Conservation (phyloP, 2,329 filamentous ascomycete species). For the Pyrenophora seminiperda region DNA sequence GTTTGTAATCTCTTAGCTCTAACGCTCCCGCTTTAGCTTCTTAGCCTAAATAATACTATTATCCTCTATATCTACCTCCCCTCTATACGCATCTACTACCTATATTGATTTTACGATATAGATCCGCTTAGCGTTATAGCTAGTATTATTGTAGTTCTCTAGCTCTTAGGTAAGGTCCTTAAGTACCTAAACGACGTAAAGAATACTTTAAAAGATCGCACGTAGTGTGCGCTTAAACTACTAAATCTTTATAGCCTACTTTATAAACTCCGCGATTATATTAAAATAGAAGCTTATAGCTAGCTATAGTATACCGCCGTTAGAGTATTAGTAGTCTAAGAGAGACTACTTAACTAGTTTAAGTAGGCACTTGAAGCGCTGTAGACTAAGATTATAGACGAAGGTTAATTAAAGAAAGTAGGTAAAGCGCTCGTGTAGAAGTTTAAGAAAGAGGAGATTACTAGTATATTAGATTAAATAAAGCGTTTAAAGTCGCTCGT, state of each 20-base stretch:
- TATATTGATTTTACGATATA: constrained; percentile 17
- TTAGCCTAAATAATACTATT: too few relatives aligned
- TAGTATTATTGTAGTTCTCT: constrained; percentile 31
- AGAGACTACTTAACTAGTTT: constrained; percentile 36
- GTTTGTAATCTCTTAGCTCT: too few relatives aligned
- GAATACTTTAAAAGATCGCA: constrained; percentile 30
- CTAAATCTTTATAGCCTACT: constrained; percentile 29
- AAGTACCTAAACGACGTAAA: constrained; percentile 32
- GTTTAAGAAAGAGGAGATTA: constrained; percentile 23
- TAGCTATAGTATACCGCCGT: constrained; percentile 30
- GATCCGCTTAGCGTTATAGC: constrained; percentile 31
- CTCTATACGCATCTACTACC: constrained; percentile 1
- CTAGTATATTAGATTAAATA: constrained; percentile 20
- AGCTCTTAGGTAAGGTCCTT: constrained; percentile 27
- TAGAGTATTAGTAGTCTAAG: constrained; percentile 17
- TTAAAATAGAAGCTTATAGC: constrained; percentile 19
- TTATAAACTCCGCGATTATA: constrained; percentile 20
- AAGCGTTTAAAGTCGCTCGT: constrained; percentile 27
- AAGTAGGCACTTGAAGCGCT: constrained; percentile 27
- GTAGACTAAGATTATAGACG: constrained; percentile 18
- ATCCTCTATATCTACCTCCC: too few relatives aligned
- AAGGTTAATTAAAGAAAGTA: constrained; percentile 13
- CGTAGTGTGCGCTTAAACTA: constrained; percentile 21
- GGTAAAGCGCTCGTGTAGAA: constrained; percentile 19
- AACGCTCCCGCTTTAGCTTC: too few relatives aligned